These are phyloP conservation scores for Calcarisporium arbuscula DNA, from an alignment of 2,329 filamentous ascomycete species.

Conservation along the genomic window DNA sequence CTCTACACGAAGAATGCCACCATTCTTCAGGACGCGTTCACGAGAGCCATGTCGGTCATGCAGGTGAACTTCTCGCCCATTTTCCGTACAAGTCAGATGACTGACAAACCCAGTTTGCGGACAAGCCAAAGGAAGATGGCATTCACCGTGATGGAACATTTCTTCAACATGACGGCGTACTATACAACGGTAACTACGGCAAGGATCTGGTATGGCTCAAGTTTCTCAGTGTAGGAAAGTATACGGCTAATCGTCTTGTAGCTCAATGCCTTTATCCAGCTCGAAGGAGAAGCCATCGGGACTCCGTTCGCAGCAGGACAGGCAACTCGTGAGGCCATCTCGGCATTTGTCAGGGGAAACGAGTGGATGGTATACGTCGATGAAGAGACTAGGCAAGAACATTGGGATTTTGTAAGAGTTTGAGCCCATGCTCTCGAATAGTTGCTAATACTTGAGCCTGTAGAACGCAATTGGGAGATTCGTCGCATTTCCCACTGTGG, in stretches of 20 bases:
- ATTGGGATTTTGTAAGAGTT: conserved; percentile 17
- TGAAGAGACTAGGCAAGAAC: conserved; percentile 8
- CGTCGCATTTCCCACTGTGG: conserved; percentile 14
- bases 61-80: no score
- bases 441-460: background rate
- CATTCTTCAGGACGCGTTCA: conserved; percentile 12
- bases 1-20: conserved; percentile 15
- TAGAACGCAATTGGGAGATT: conserved; percentile 17
- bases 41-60: conserved; percentile 13
- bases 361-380: conserved; percentile 18
- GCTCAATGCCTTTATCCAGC: conserved; percentile 18
- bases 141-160: conserved; percentile 18
- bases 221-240: background rate
- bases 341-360: conserved; percentile 12
- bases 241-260: conserved; percentile 3
- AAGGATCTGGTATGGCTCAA: conserved; percentile 14
- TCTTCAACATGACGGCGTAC: conserved; percentile 15
- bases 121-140: conserved; percentile 11
- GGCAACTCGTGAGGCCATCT: conserved; percentile 12
- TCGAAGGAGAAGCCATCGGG: conserved; percentile 14
- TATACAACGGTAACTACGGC: conserved; percentile 19
- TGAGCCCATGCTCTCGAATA: no score
- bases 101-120: conserved; percentile 10
- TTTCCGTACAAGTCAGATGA: no score
- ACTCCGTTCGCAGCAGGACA: conserved; percentile 14